Evolutionary conservation across 768 basidiomycete genomes (phyloP), one percentile per base, ranked within the genome.

Genomic region (Sporobolomyces pararoseus): DNA sequence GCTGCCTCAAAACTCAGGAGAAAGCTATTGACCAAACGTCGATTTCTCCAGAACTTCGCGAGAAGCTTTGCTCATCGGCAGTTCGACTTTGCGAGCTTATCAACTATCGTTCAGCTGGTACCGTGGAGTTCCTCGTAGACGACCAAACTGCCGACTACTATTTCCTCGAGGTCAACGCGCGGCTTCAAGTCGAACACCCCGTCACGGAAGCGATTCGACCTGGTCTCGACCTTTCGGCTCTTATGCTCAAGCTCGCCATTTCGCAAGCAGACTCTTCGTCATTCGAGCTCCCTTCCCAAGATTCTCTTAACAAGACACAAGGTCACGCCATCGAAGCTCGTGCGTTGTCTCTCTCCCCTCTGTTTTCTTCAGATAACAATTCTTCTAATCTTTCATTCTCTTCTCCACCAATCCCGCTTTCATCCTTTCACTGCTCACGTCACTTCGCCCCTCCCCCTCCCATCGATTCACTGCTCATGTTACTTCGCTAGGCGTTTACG

Each of bases 151-250:
- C 81, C 0, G 74, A 80, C 1, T 87, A 86, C 78, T 88, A 82
- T 79, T 89, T 88, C 68, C 81, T 89, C 17, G 87, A 89, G 77
- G 85, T 88, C 84, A 88, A 89, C 70, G 86, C 86, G 0, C 82
- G 87, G 13, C 83, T 87, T 52, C 86, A 87, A 75, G 85, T 88
- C 23, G 87, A 88, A 77, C 87, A 89, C 68, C 53, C 35, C 1
- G 50, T 66, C 34, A 68, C 64, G 12, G 72, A 69, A 53, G 54
- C 49, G 25, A 65, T 68, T 31, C 63, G 67, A 3, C 67, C 67
- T 16, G 83, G 75, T 7, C 81, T 88, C 46, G 87, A 88, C 72
- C 79, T 89, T 17, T 84, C 88, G 19, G 82, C 84, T 63, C 78
- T 88, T 21, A 70, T 70, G 68, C 62, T 70, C 65, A 27, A n/a